A percentile compares a stretch with the other conserved stretches of the same genome.
Conservation (phyloP, 2,329 filamentous ascomycete species). For the Apiospora kogelbergensis region DNA sequence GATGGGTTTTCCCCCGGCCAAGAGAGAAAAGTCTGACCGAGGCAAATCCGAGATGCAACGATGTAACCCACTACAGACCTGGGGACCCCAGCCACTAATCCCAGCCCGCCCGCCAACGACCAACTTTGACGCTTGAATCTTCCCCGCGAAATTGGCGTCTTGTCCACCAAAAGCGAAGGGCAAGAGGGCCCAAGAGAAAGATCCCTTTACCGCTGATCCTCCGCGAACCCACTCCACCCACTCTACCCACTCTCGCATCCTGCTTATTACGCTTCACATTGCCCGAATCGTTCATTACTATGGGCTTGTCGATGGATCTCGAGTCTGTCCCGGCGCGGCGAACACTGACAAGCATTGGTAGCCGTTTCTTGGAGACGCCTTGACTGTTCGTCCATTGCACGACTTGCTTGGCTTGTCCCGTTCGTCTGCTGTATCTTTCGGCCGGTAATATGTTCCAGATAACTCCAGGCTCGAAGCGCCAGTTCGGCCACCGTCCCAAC, state of each 20-base stretch:
- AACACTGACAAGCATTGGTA: neutral
- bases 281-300: slow-evolving; percentile 5
- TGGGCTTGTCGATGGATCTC: neutral
- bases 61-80: slow-evolving; percentile 2
- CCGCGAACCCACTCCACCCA: neutral
- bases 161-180: neutral
- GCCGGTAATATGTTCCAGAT: neutral
- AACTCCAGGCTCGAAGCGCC: neutral
- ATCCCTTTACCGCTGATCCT: slow-evolving; percentile 5
- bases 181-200: neutral
- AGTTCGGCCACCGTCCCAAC: neutral
- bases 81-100: slow-evolving; percentile 2
- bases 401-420: neutral
- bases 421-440: neutral
- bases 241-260: neutral
- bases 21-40: neutral
- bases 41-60: slow-evolving; percentile 5
- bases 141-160: neutral
- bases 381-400: neutral
- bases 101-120: neutral
- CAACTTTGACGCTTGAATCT: neutral
- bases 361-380: neutral
- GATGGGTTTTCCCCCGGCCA: neutral
- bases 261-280: neutral
- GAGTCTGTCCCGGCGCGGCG: neutral